Evolutionary conservation across 2,329 filamentous ascomycete species (phyloP), one percentile per base, ranked within the genome.

Genomic region (Sarocladiaceae sp.): DNA sequence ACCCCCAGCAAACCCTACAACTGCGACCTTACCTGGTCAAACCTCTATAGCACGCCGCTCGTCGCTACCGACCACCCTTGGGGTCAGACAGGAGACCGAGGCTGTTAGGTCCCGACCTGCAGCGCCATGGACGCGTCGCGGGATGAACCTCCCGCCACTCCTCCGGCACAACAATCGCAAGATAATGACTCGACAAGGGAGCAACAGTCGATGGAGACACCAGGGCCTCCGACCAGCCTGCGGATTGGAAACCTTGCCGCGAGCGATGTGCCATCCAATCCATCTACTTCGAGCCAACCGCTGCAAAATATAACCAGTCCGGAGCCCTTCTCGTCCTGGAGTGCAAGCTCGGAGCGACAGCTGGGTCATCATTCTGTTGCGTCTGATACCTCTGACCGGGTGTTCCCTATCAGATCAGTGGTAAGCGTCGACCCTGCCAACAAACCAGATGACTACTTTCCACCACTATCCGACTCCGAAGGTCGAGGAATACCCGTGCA

Each of bases 381-480:
- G 44, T 70, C 69, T n/a, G 69, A 71, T 51, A 62, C 66, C 22
- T 69, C 67, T 25, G 77, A 92, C 60, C 79, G 87, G 52, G 86
- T 93, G 4, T 93, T 88, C 53, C 88, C 88, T n/a, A 87, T 93
- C 28, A 82, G 87, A 47, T 91, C 87, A n/a, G 84, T 89, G 39
- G 75, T 93, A 22, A 88, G 82, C 6, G 81, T 92, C 36, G 84
- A 88, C 58, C 80, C 81, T 6, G 52, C 66, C 47, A 59, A 58
- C 49, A 66, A 69, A 71, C 75, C 62, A 55, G 71, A 74, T 11
- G 70, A 71, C n/a, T 69, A 70, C 54, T 69, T 71, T 48, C 58
- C 65, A 39, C 31, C 26, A 3, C 49, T 60, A 55, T 61, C 66
- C 22, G 63, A 70, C 23, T 60, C 63, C 20, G 68, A 63, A 26